Base-by-base conservation (phyloP, 495 filamentous ascomycete genomes). In the Glonium stellatum region DNA sequence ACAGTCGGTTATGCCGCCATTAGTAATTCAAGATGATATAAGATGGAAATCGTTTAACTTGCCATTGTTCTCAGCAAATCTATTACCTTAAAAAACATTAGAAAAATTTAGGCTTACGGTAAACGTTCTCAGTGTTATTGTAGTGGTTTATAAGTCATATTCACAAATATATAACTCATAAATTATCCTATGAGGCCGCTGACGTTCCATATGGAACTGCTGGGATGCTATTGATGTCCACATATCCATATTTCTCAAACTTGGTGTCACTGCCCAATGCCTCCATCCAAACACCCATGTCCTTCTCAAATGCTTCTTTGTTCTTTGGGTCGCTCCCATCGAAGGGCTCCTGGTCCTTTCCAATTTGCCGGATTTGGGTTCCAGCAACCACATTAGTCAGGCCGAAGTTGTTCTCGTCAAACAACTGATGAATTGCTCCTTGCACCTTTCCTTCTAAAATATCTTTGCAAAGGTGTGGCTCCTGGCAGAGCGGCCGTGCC, bases 341-440 rank as follows among this genome's bases (percentile, higher is more conserved):
- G 53, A 80, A 71, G 22, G 81, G 80, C 63, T 81, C 75, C 59
- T 77, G 69, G 55, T 79, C 76, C 46, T 76, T 76, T 10, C 79
- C 79, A n/a, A 82, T 67, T 70, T 80, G 79, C 36, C 73, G 60
- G 53, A 84, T 78, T 63, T 82, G 80, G 4, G 70, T 73, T 4
- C 78, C 77, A 21, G 80, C 76, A 15, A 71, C 75, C 10, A 75
- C 67, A 41, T 78, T 75, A 4, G 75, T 77, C 10, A 75, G 21
- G 27, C 72, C 72, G 50, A 80, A 78, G 41, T 82, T 60, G 27
- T 67, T 55, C 3, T 42, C 44, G 0, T 64, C 61, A 41, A 23
- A 44, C 27, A 64, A 19, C n/a, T 35, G 31, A 49, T 67, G 54
- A 35, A 65, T 61, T 1, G 50, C 62, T 1, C 52, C 54, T 2